Percentiles rank a stretch among this genome's conserved stretches.
phyloP scores from a whole-genome alignment of 2,329 filamentous ascomycete genomes.

The Neospermospora avenae region DNA sequence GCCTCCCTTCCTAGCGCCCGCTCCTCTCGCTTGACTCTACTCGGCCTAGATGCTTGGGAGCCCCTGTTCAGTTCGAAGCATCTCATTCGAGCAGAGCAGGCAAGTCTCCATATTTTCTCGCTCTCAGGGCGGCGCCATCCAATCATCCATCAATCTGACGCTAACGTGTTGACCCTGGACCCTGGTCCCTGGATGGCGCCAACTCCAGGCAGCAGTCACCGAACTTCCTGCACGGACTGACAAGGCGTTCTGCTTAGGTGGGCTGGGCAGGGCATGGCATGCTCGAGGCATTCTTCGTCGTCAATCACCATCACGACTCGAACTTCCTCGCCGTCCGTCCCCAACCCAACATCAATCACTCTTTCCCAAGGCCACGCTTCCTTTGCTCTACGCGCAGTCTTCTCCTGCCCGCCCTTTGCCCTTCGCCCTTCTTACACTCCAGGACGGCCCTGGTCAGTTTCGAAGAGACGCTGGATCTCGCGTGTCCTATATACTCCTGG shows the following conservation, averaged over 20 bases:
- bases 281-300: too few relatives aligned
- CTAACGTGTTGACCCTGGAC: not conserved
- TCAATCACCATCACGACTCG: not conserved
- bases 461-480: constrained; percentile 6
- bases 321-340: constrained; percentile 16
- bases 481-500: constrained; percentile 22
- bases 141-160: not conserved
- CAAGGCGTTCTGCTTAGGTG: constrained; percentile 19
- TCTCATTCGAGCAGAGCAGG: not conserved
- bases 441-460: not conserved
- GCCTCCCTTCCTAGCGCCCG: not conserved
- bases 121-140: not conserved
- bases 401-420: not conserved
- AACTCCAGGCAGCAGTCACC: constrained; percentile 22
- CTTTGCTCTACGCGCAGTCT: constrained; percentile 21
- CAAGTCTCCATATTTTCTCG: not conserved
- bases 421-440: not conserved
- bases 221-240: constrained; percentile 5
- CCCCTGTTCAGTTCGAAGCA: not conserved
- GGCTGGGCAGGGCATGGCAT: too few relatives aligned
- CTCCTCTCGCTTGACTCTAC: not conserved
- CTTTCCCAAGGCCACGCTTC: too few relatives aligned
- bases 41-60: not conserved
- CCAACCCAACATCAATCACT: too few relatives aligned
- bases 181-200: not conserved